Evolutionary conservation across 2,329 filamentous ascomycete species (phyloP).

Genomic region (Penicillium sp.): DNA sequence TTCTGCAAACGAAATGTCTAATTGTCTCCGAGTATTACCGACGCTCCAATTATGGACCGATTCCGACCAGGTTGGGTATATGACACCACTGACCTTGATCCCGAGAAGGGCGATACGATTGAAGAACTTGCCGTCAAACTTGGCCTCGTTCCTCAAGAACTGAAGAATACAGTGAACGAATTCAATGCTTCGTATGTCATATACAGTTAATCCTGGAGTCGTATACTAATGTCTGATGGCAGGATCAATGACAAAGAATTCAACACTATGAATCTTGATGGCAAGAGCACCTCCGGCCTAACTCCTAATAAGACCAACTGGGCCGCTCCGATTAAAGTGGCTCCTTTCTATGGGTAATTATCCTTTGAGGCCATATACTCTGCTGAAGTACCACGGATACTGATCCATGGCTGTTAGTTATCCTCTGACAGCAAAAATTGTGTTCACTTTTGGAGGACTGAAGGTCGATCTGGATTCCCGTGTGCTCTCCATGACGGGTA

Average conservation of each 20-base stretch:
- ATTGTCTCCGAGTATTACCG: too few relatives aligned
- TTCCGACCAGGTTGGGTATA: background rate
- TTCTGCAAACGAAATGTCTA: too few relatives aligned
- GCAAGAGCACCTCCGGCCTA: background rate
- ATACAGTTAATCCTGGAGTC: too few relatives aligned
- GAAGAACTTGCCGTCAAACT: background rate
- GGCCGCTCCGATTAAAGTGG: background rate
- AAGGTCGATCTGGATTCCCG: background rate
- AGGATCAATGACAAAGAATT: background rate
- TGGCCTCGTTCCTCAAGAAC: background rate
- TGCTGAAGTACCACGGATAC: too few relatives aligned
- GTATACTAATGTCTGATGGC: too few relatives aligned
- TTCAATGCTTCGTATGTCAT: background rate
- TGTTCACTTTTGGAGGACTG: background rate
- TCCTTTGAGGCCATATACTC: too few relatives aligned
- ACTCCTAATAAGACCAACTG: background rate
- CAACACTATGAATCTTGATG: background rate
- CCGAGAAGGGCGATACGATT: background rate
- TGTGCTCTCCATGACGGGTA: background rate
- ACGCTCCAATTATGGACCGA: background rate
- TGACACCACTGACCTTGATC: background rate
- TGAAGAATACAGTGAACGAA: background rate
- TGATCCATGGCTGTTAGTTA: too few relatives aligned
- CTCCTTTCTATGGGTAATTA: conserved; percentile 1
- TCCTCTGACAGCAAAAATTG: background rate